Conservation (phyloP, 2,329 filamentous ascomycete species). For the Sporothrix globosa region DNA sequence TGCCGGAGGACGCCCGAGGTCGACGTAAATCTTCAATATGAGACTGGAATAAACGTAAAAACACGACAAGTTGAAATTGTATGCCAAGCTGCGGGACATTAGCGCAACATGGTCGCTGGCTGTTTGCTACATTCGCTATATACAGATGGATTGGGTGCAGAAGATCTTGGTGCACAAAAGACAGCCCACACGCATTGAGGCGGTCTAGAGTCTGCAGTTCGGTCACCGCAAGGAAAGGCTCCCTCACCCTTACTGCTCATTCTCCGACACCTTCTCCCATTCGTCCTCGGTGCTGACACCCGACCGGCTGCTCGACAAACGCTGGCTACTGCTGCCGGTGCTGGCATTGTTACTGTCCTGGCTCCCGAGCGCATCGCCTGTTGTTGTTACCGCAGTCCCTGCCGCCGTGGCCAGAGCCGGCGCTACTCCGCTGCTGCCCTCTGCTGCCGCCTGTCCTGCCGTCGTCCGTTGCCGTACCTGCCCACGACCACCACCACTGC, state of each 20-base stretch:
- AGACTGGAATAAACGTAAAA: background rate
- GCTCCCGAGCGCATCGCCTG: conserved; percentile 24
- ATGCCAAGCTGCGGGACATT: background rate
- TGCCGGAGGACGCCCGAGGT: too few relatives aligned
- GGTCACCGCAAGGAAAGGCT: background rate
- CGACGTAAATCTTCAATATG: too few relatives aligned
- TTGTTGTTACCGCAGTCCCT: conserved; percentile 27
- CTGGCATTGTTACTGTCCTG: conserved; percentile 17
- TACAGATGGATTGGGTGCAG: background rate
- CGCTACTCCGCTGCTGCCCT: background rate
- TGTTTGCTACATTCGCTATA: conserved; percentile 42
- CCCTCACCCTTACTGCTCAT: conserved; percentile 51
- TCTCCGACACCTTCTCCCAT: conserved; percentile 92
- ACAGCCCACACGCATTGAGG: background rate
- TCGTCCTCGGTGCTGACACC: conserved; percentile 85
- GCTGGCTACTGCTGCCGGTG: conserved; percentile 28
- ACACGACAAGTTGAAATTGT: background rate
- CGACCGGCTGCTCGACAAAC: conserved; percentile 53
- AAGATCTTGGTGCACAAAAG: background rate
- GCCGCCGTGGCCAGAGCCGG: conserved; percentile 36
- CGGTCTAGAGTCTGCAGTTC: background rate
- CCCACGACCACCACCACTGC: background rate
- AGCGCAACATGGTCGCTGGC: background rate
- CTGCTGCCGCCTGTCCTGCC: background rate
- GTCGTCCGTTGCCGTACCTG: background rate